Percentiles rank a stretch among this genome's conserved stretches.
Conservation (phyloP, 768 basidiomycete species). For the Psilocybe tampanensis region DNA sequence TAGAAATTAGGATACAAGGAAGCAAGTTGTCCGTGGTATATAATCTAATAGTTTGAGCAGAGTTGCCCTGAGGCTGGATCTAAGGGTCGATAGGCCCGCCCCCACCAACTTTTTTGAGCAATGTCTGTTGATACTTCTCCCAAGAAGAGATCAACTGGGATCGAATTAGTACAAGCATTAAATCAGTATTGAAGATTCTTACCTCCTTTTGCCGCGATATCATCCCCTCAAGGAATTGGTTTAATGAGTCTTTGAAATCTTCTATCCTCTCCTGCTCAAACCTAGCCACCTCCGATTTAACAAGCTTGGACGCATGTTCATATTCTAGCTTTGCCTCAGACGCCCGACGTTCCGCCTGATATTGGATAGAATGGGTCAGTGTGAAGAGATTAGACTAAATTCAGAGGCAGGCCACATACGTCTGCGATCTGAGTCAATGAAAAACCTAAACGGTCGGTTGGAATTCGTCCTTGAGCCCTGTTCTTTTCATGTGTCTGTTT, state of each 20-base stretch:
- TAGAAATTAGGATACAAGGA: not conserved
- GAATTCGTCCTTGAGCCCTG: conserved; percentile 73
- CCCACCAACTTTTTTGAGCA: conserved; percentile 54
- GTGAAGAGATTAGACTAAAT: not conserved
- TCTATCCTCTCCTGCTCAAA: conserved; percentile 94
- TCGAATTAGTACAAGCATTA: not conserved
- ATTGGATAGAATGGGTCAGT: not conserved
- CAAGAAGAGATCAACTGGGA: conserved; percentile 71
- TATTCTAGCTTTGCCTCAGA: conserved; percentile 87
- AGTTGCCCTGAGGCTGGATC: not conserved
- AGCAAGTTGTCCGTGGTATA: not conserved
- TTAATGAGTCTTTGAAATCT: conserved; percentile 87
- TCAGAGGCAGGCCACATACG: conserved; percentile 40
- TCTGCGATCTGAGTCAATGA: conserved; percentile 84
- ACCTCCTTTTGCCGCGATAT: conserved; percentile 83
- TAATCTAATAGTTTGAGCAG: not conserved
- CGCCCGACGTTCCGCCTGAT: conserved; percentile 81
- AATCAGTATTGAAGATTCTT: conserved; percentile 16
- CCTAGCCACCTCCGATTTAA: conserved; percentile 86
- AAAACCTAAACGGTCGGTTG: conserved; percentile 68
- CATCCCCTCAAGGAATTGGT: conserved; percentile 86
- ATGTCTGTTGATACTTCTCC: conserved; percentile 79
- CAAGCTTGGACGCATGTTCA: conserved; percentile 83
- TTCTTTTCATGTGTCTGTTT: conserved; percentile 82
- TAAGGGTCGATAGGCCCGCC: conserved; percentile 8